Conservation (phyloP, 345 rosid genomes). For the Eucalyptus curtisii region DNA sequence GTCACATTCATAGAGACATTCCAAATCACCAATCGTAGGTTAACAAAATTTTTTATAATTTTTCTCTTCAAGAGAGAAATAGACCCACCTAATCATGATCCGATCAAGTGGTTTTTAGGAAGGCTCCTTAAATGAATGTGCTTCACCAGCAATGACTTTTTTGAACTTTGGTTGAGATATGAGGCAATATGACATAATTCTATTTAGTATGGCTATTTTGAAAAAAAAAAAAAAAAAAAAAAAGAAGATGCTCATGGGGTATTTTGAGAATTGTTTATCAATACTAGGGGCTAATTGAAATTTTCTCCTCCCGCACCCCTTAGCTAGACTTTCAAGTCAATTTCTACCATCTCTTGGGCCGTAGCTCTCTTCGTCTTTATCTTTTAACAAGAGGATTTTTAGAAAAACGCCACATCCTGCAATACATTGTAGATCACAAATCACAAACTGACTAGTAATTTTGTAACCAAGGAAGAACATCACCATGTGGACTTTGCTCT, state of each 20-base stretch:
- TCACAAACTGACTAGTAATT: neutral
- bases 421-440: neutral
- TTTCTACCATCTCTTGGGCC: neutral
- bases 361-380: neutral
- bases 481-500: neutral
- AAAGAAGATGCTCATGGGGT: neutral
- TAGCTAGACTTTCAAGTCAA: neutral
- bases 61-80: neutral
- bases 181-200: neutral
- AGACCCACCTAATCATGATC: neutral
- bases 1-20: neutral
- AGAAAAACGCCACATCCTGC: neutral
- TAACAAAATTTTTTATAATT: accelerated
- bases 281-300: neutral
- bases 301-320: neutral
- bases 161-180: neutral
- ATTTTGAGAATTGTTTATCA: neutral
- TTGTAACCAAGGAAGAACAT: neutral
- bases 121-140: neutral
- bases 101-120: neutral
- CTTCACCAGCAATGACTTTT: neutral
- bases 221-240: neutral
- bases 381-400: neutral
- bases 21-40: neutral
- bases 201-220: neutral